Evolutionary conservation across 2,329 filamentous ascomycete species (phyloP), one percentile per base, ranked within the genome.

Genomic region (Cadophora gregata): DNA sequence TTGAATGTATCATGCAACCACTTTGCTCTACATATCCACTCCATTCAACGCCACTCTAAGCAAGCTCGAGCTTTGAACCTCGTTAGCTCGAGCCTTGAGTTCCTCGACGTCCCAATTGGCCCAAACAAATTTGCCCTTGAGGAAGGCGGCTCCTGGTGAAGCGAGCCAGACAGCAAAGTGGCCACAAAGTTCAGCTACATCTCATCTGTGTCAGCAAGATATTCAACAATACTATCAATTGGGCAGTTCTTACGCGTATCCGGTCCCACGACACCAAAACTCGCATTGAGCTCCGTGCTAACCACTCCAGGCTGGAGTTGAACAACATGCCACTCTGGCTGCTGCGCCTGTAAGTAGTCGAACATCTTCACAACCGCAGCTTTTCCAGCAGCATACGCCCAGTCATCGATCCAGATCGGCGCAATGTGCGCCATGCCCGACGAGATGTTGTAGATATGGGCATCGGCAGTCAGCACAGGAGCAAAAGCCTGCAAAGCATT

Each of bases 91-190:
- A n/a, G 75, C 74, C 71, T 81, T 81, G 33, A 86, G 76, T 69
- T 85, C 83, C 38, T 82, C 78, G 0, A 84, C 78, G 71, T 86
- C 84, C 83, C 82, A 86, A 29, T 82, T 81, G 10, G 79, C 77
- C 80, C 81, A 85, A 0, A 84, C 71, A 29, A 81, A 80, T 59
- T 80, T 81, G 3, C 79, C 77, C 47, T 79, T 81, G 27, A 85
- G 71, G 67, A 85, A 85, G 6, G 68, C 71, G 0, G 83, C 82
- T 67, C 85, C 82, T 0, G 78, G 69, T 27, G 66, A 71, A 36
- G 69, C 67, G 3, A 71, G 62, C 72, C 71, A 75, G 58, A 74
- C 62, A 48, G 60, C 67, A 61, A 74, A 74, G 50, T 69, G 70
- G 9, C 67, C 68, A 21, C 68, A 64, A 1, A 71, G 70, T 68